Conservation (phyloP, 169 alveolate species). For the Plasmodium blacklocki region DNA sequence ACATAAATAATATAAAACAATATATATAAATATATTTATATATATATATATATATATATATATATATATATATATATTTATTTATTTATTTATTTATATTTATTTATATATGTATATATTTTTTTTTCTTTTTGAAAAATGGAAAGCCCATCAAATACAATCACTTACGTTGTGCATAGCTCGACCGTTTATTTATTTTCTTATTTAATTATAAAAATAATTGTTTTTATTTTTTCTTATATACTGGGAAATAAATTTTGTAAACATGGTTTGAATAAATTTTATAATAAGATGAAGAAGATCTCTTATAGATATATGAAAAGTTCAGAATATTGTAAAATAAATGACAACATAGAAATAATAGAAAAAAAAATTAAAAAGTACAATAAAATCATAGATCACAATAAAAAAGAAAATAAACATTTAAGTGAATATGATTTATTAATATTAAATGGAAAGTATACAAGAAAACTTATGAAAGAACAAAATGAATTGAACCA, state of each 20-base stretch:
- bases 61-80: too few relatives aligned
- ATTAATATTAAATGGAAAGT: conserved; percentile 69
- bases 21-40: too few relatives aligned
- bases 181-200: conserved; percentile 43
- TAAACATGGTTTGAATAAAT: neutral
- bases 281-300: conserved; percentile 12
- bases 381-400: conserved; percentile 37
- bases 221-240: neutral
- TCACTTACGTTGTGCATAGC: conserved; percentile 42
- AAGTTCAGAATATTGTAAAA: conserved; percentile 15
- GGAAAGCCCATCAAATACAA: conserved; percentile 10
- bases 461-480: conserved; percentile 54
- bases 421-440: conserved; percentile 55
- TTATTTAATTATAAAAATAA: conserved; percentile 15
- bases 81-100: too few relatives aligned
- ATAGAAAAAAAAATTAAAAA: conserved; percentile 50
- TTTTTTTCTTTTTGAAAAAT: conserved; percentile 3
- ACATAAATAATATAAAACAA: too few relatives aligned
- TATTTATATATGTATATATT: too few relatives aligned
- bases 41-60: too few relatives aligned
- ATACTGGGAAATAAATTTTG: conserved; percentile 19
- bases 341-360: conserved; percentile 17
- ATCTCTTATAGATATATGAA: conserved; percentile 10
- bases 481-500: conserved; percentile 40
- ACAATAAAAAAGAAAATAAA: conserved; percentile 42